Evolutionary conservation across 2,329 filamentous ascomycete species (phyloP).

Genomic region (Magnaporthiopsis incrustans): DNA sequence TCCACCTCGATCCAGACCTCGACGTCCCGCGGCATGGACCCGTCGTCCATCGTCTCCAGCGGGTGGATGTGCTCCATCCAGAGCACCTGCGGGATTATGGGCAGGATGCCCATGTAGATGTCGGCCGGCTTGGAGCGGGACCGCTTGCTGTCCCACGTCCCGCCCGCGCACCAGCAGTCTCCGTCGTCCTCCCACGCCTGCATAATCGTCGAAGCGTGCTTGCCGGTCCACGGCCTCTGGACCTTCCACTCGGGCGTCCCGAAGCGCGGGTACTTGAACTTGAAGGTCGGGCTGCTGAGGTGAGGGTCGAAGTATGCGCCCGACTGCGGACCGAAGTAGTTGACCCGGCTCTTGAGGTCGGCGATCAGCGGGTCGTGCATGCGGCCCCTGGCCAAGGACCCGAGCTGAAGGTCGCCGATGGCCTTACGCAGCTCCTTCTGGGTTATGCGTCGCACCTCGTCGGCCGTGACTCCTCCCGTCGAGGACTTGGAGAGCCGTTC

Average conservation of each 20-base stretch:
- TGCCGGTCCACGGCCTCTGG: constrained; percentile 26
- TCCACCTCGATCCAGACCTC: constrained; percentile 60
- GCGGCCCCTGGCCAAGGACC: constrained; percentile 36
- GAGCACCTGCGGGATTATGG: constrained; percentile 59
- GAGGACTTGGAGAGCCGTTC: constrained; percentile 23
- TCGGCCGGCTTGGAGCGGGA: constrained; percentile 45
- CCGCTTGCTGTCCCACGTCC: constrained; percentile 25
- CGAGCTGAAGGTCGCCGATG: constrained; percentile 36
- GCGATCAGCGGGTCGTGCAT: constrained; percentile 36
- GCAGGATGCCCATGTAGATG: constrained; percentile 54
- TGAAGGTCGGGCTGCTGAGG: constrained; percentile 52
- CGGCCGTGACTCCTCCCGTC: neutral
- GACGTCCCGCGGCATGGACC: constrained; percentile 56
- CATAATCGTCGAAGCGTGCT: constrained; percentile 44
- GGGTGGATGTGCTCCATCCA: constrained; percentile 65
- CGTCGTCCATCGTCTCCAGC: constrained; percentile 52
- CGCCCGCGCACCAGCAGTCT: constrained; percentile 77
- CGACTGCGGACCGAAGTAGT: constrained; percentile 61
- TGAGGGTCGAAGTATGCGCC: constrained; percentile 57
- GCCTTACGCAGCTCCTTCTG: constrained; percentile 33
- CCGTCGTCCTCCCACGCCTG: constrained; percentile 66
- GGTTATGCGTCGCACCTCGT: constrained; percentile 33
- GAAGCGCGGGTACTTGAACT: constrained; percentile 14
- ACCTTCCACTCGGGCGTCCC: constrained; percentile 14
- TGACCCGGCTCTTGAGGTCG: constrained; percentile 49